These are phyloP conservation scores for Trichophyton equinum DNA, from an alignment of 2,329 filamentous ascomycete species.

Conservation along the genomic window DNA sequence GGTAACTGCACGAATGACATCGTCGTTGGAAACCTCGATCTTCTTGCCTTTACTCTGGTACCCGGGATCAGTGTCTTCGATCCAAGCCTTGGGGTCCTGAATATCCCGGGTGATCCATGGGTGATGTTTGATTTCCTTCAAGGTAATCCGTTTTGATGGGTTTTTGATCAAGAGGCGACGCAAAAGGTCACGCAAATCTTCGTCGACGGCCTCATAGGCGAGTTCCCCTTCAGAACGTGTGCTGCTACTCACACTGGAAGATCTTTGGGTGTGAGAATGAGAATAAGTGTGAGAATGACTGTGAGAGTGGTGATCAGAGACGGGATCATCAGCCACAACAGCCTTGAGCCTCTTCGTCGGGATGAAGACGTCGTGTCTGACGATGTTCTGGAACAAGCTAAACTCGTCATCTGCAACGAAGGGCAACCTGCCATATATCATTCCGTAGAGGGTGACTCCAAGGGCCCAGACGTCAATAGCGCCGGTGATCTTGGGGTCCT, in stretches of 20 bases:
- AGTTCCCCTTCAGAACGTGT: conserved; percentile 60
- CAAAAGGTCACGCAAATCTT: conserved; percentile 66
- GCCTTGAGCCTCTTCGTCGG: conserved; percentile 71
- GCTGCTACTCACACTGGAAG: conserved; percentile 45
- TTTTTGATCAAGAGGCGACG: conserved; percentile 75
- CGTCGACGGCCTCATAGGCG: conserved; percentile 74
- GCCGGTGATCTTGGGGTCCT: conserved; percentile 61
- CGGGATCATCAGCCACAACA: conserved; percentile 33
- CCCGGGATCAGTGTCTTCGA: conserved; percentile 85
- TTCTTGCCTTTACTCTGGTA: conserved; percentile 64
- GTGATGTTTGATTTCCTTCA: conserved; percentile 87
- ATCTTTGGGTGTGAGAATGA: conserved; percentile 30
- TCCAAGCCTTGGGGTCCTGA: conserved; percentile 62
- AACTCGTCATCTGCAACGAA: conserved; percentile 88
- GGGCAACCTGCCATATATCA: conserved; percentile 85
- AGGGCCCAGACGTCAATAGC: conserved; percentile 97
- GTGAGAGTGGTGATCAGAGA: conserved; percentile 17
- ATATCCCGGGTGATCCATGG: conserved; percentile 79
- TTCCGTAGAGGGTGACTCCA: conserved; percentile 88
- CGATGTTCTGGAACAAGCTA: conserved; percentile 82
- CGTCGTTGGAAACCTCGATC: conserved; percentile 83
- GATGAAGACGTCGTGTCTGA: conserved; percentile 83
- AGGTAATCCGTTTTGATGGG: conserved; percentile 71
- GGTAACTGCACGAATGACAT: conserved; percentile 81
- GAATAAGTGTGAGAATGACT: conserved; percentile 18